Percentiles rank a stretch among this genome's conserved stretches.
Evolutionary conservation across 2,329 filamentous ascomycete genomes (phyloP).

Genomic region (Aspergillus pseudoterreus): DNA sequence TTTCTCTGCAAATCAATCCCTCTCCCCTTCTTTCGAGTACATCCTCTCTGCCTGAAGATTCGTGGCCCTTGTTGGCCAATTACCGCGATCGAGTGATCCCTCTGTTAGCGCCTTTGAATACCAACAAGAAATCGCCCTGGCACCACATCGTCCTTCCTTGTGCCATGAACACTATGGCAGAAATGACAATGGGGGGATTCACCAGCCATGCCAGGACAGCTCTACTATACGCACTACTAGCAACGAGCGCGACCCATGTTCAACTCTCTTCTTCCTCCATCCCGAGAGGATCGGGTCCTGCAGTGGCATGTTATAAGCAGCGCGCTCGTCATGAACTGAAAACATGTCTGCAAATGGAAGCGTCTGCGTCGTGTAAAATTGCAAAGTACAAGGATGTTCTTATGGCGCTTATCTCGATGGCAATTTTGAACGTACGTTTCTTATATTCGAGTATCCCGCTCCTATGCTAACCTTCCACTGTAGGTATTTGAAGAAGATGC

Average conservation of each 20-base stretch:
- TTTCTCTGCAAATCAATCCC: not conserved
- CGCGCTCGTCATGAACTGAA: slow-evolving; percentile 24
- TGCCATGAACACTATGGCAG: slow-evolving; percentile 41
- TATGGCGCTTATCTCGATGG: slow-evolving; percentile 44
- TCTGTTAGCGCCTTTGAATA: slow-evolving; percentile 21
- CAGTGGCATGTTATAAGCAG: slow-evolving; percentile 32
- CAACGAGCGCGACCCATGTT: slow-evolving; percentile 42
- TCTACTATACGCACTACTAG: slow-evolving; percentile 39
- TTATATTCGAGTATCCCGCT: not conserved
- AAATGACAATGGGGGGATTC: slow-evolving; percentile 39
- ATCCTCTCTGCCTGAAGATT: slow-evolving; percentile 21
- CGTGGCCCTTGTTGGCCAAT: slow-evolving; percentile 37
- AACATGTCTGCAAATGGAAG: slow-evolving; percentile 32
- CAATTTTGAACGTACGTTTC: slow-evolving; percentile 28
- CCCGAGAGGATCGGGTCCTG: not conserved
- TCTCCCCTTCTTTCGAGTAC: not conserved
- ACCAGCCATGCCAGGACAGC: slow-evolving; percentile 37
- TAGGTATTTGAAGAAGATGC: not conserved
- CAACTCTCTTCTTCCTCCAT: slow-evolving; percentile 28
- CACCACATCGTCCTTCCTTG: slow-evolving; percentile 43
- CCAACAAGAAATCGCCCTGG: slow-evolving; percentile 43
- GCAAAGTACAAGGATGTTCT: slow-evolving; percentile 45
- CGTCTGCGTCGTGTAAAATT: slow-evolving; percentile 31
- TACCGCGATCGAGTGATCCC: slow-evolving; percentile 35
- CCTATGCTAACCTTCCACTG: not conserved